phyloP scores from a whole-genome alignment of 371 early-diverging fungal species.

The Circinella minor region DNA sequence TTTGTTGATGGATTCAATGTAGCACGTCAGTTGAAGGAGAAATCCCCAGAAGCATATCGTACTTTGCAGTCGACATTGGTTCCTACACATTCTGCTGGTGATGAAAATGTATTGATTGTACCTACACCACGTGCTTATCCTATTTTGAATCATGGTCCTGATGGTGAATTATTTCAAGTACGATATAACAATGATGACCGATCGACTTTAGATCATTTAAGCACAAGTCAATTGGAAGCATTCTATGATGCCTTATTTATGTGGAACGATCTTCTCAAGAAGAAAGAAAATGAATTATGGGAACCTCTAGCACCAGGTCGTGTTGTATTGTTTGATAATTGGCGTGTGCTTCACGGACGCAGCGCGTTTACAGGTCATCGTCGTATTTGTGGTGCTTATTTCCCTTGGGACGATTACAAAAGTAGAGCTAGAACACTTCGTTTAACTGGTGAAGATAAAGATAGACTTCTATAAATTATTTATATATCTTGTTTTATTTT shows the following conservation, averaged over 20 bases:
- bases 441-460: constrained; percentile 42
- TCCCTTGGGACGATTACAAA: constrained; percentile 83
- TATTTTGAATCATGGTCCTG: constrained; percentile 70
- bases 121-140: constrained; percentile 71
- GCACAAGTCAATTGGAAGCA: constrained; percentile 52
- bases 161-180: constrained; percentile 67
- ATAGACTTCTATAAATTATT: constrained; percentile 36
- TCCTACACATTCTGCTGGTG: constrained; percentile 87
- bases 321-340: constrained; percentile 85
- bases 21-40: constrained; percentile 65
- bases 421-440: constrained; percentile 54
- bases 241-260: constrained; percentile 79
- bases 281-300: constrained; percentile 69
- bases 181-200: constrained; percentile 92
- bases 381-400: constrained; percentile 80
- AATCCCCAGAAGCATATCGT: constrained; percentile 67
- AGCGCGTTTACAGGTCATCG: constrained; percentile 79
- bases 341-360: constrained; percentile 88
- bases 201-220: constrained; percentile 63
- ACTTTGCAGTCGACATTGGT: constrained; percentile 63
- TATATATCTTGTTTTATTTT: neutral
- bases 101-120: constrained; percentile 66
- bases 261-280: constrained; percentile 72
- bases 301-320: constrained; percentile 74
- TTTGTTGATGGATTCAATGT: constrained; percentile 87